Percentiles rank a stretch among this genome's conserved stretches.
Conservation (phyloP, 78 protist species). For the Dictyostelium brefeldianum region DNA sequence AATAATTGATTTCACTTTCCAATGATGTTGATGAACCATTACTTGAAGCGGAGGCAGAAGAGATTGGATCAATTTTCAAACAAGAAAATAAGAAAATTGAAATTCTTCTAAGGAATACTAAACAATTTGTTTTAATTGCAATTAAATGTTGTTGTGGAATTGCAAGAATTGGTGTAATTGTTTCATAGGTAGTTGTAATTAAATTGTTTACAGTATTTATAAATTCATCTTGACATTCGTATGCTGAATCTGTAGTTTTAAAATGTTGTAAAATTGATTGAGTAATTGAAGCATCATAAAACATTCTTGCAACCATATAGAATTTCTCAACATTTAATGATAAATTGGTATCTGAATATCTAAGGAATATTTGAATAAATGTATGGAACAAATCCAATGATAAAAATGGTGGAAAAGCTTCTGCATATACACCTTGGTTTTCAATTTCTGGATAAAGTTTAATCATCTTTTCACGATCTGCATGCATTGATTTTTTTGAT, state of each 20-base stretch:
- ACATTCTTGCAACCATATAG: slow-evolving; percentile 41
- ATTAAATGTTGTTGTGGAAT: not conserved
- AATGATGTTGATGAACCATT: not conserved
- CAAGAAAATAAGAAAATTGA: slow-evolving; percentile 35
- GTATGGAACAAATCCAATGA: slow-evolving; percentile 66
- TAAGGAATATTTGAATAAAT: slow-evolving; percentile 35
- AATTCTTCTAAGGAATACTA: slow-evolving; percentile 21
- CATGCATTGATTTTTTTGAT: not conserved
- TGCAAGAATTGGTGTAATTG: not conserved
- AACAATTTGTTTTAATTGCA: not conserved
- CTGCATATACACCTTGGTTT: slow-evolving; percentile 1
- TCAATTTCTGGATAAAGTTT: slow-evolving; percentile 17
- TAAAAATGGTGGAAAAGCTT: slow-evolving; percentile 53
- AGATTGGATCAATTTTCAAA: slow-evolving; percentile 33
- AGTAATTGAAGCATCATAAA: slow-evolving; percentile 50
- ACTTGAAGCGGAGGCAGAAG: not conserved
- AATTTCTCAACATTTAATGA: slow-evolving; percentile 16
- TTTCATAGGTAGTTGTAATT: slow-evolving; percentile 26
- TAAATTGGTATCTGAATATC: slow-evolving; percentile 22
- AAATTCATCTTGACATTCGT: not conserved
- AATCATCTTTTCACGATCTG: not conserved
- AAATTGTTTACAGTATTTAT: slow-evolving; percentile 7
- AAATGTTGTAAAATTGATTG: slow-evolving; percentile 58
- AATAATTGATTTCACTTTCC: slow-evolving; percentile 9
- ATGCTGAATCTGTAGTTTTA: not conserved